Base-by-base conservation (phyloP, 2,329 filamentous ascomycete species). In the Alternaria gansuensis region DNA sequence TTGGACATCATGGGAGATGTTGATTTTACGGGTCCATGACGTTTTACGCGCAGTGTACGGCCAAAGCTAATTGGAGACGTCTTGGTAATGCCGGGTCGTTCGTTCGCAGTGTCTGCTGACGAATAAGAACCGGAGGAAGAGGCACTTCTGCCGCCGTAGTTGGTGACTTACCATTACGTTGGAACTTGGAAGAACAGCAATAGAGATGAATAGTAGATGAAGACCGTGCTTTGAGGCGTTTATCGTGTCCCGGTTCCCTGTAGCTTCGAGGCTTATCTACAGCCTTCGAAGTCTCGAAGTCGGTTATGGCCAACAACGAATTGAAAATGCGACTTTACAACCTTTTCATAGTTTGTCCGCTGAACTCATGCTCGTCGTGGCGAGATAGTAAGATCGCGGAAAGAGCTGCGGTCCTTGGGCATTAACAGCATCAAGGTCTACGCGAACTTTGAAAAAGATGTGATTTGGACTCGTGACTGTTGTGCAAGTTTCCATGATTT, bases 1-100 rank as follows among this genome's bases (percentile, higher is more conserved):
- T 23, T 67, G 9, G 57, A 60, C 3, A 68, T 70, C 63, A 62
- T 69, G 23, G 66, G 66, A 9, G 73, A 75, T 11, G 67, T 74
- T 3, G 70, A 75, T 51, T 63, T 75, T 3, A 70, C 74, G 1
- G 73, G 71, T 0, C 72, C 74, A 1, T 64, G 65, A 31, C 62
- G 68, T 7, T 58, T 75, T 53, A 74, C 73, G 8, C 37, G 49
- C 2, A 62, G 68, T 45, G 57, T 76, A 13, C 65, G 70, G 17
- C 72, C 74, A n/a, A 69, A 60, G 29, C 33, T 73, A n/a, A 51
- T 77, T 1, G 70, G 66, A 0, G 74, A 76, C 55, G 67, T 76
- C 28, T 41, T 69, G 26, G 50, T 69, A 4, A 59, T 69, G 62
- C 65, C 65, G 21, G 65, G 67, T 4, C 23, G 45, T 7, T 62